Percentiles rank a stretch among this genome's conserved stretches.
phyloP scores from a whole-genome alignment of 2,329 filamentous ascomycete species.

The Penicillium digitatum region DNA sequence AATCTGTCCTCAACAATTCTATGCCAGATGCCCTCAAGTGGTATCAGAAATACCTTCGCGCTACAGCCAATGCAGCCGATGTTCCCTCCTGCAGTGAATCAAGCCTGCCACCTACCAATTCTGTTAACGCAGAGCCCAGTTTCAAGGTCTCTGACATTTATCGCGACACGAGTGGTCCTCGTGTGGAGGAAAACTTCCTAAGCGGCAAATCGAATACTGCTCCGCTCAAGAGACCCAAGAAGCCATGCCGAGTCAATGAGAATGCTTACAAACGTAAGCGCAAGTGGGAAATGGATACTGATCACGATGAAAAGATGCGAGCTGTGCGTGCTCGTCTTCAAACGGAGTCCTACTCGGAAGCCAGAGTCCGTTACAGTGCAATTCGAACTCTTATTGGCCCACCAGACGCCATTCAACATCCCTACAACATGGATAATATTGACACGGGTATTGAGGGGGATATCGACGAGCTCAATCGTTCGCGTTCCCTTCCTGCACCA shows the following conservation, averaged over 20 bases:
- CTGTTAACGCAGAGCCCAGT: slow-evolving; percentile 33
- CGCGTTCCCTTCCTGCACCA: neutral
- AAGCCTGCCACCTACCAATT: slow-evolving; percentile 41
- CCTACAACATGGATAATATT: neutral
- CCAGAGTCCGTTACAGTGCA: neutral
- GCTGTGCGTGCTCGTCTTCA: slow-evolving; percentile 14
- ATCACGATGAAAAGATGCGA: slow-evolving; percentile 25
- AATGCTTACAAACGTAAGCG: slow-evolving; percentile 27
- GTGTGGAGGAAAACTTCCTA: slow-evolving; percentile 18
- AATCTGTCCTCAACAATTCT: slow-evolving; percentile 11
- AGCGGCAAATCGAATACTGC: slow-evolving; percentile 28
- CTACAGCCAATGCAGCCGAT: neutral
- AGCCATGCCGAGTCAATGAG: slow-evolving; percentile 23
- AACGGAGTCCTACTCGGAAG: neutral
- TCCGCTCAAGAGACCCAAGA: slow-evolving; percentile 25
- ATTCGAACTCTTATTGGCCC: neutral
- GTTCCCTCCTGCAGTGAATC: slow-evolving; percentile 29
- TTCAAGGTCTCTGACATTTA: slow-evolving; percentile 23
- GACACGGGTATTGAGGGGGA: neutral
- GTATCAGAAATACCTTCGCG: slow-evolving; percentile 10
- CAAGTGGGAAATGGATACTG: slow-evolving; percentile 28
- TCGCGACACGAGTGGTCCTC: slow-evolving; percentile 21
- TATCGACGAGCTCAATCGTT: neutral
- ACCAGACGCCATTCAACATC: slow-evolving; percentile 6
- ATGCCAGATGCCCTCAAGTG: slow-evolving; percentile 13